Conservation (phyloP, 2,329 filamentous ascomycete genomes). For the Pseudonectria foliicola region DNA sequence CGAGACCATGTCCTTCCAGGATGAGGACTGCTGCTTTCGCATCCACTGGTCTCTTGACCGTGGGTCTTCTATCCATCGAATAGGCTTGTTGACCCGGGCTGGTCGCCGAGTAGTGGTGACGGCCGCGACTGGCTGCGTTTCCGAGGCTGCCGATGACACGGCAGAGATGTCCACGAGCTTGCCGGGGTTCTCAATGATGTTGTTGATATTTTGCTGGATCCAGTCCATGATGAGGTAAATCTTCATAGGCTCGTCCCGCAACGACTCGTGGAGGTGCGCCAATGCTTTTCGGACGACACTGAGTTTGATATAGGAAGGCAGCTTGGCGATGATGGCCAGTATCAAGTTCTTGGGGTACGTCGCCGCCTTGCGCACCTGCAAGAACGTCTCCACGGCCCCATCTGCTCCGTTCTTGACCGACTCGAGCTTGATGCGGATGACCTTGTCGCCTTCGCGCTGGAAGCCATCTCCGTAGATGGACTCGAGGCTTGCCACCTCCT, state of each 20-base stretch:
- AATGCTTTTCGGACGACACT: constrained; percentile 77
- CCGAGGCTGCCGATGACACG: constrained; percentile 60
- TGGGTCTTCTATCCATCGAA: constrained; percentile 56
- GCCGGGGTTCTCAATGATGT: constrained; percentile 79
- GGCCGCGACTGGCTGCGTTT: constrained; percentile 33
- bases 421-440: constrained; percentile 64
- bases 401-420: constrained; percentile 44
- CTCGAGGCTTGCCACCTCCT: constrained; percentile 76
- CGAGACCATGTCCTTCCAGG: constrained; percentile 67
- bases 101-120: constrained; percentile 22
- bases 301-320: constrained; percentile 89
- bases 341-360: constrained; percentile 68
- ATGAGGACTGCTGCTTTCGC: constrained; percentile 54
- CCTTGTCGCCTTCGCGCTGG: constrained; percentile 48
- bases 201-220: constrained; percentile 76
- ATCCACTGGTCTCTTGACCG: constrained; percentile 63
- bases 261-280: constrained; percentile 59
- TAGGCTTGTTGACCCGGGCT: constrained; percentile 46
- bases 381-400: constrained; percentile 43
- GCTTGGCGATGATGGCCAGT: constrained; percentile 59
- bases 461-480: constrained; percentile 79
- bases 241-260: constrained; percentile 79
- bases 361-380: constrained; percentile 65
- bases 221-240: constrained; percentile 86
- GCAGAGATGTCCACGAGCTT: constrained; percentile 77